These are phyloP conservation scores for Fusarium tuaranense DNA, from an alignment of 2,329 filamentous ascomycete genomes.

Conservation along the genomic window DNA sequence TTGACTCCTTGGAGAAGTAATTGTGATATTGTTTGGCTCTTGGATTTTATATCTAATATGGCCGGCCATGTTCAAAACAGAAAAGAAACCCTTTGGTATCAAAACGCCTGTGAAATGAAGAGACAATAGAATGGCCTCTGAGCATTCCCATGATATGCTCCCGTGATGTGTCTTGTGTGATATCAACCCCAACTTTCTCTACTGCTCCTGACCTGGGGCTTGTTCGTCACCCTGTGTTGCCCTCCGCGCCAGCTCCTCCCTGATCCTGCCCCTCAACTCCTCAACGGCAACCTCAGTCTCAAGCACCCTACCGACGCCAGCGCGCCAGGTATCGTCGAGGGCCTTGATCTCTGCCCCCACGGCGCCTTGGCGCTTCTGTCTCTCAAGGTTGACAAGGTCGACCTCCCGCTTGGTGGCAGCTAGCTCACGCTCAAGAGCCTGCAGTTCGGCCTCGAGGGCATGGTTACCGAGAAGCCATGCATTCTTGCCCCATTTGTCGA, in stretches of 20 bases:
- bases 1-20: background rate
- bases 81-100: conserved; percentile 17
- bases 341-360: conserved; percentile 78
- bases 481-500: conserved; percentile 87
- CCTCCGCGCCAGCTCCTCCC: conserved; percentile 67
- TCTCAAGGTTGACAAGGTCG: conserved; percentile 77
- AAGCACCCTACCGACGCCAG: conserved; percentile 80
- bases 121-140: background rate
- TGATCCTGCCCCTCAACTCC: conserved; percentile 73
- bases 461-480: conserved; percentile 91
- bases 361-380: conserved; percentile 77
- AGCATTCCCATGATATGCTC: conserved; percentile 5
- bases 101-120: conserved; percentile 22
- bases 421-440: conserved; percentile 79
- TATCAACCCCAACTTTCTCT: background rate
- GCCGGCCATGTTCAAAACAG: background rate
- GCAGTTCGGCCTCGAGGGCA: conserved; percentile 76
- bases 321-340: conserved; percentile 83
- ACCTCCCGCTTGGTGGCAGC: conserved; percentile 74
- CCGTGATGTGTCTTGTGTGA: background rate
- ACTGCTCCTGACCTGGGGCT: background rate
- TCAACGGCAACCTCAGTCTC: conserved; percentile 91
- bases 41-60: background rate
- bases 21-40: background rate
- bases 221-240: conserved; percentile 19